A percentile compares a stretch with the other conserved stretches of the same genome.
phyloP scores from a whole-genome alignment of 2,329 filamentous ascomycete genomes.

The Aspergillus hortae region DNA sequence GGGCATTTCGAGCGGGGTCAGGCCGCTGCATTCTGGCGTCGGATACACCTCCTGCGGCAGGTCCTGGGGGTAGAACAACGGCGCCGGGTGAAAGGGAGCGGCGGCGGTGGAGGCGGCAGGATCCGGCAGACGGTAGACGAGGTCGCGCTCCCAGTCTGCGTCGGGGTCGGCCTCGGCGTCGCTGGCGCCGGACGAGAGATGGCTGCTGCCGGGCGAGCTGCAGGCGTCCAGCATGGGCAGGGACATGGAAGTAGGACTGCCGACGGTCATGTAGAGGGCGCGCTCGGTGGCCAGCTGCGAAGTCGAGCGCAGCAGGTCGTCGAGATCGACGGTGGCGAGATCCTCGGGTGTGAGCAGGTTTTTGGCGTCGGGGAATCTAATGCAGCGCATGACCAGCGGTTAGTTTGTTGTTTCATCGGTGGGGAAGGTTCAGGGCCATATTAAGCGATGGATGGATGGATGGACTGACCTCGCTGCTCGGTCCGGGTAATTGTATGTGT shows the following conservation, averaged over 20 bases:
- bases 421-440: not conserved
- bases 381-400: not conserved
- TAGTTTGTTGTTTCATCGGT: not conserved
- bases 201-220: slow-evolving; percentile 19
- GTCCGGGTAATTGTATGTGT: not conserved
- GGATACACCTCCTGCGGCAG: not conserved
- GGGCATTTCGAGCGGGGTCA: slow-evolving; percentile 30
- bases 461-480: not conserved
- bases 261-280: slow-evolving; percentile 20
- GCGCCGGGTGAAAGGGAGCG: not conserved
- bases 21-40: slow-evolving; percentile 8
- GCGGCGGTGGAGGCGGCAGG: not conserved
- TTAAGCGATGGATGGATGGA: not conserved
- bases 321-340: not conserved
- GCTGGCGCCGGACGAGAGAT: slow-evolving; percentile 17
- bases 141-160: slow-evolving; percentile 18
- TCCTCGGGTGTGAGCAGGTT: not conserved
- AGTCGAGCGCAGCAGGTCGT: slow-evolving; percentile 16
- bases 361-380: not conserved
- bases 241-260: not conserved
- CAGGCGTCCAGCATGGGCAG: slow-evolving; percentile 16
- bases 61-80: not conserved
- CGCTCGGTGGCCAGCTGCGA: slow-evolving; percentile 20
- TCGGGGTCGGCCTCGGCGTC: slow-evolving; percentile 12
- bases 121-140: not conserved